phyloP scores from a whole-genome alignment of 345 rosid species.

The Salix viminalis region DNA sequence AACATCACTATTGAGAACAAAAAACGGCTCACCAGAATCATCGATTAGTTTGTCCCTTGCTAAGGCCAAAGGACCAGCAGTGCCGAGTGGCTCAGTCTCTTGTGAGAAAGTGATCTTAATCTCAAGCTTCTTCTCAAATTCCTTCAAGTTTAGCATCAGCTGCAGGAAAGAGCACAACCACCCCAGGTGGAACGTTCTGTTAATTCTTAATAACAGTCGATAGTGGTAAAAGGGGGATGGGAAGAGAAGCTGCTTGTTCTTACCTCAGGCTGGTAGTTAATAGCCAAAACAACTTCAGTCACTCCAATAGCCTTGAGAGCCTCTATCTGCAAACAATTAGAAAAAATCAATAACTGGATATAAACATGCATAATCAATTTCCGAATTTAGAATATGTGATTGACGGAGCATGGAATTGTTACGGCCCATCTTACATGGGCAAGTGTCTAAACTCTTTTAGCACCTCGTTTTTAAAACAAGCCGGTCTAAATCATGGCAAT shows the following conservation, averaged over 20 bases:
- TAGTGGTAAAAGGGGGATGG: background rate
- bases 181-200: background rate
- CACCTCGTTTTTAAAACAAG: background rate
- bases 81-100: slow-evolving; percentile 98
- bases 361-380: background rate
- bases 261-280: slow-evolving; percentile 98
- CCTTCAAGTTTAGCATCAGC: slow-evolving; percentile 92
- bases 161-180: slow-evolving; percentile 20
- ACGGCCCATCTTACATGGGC: background rate
- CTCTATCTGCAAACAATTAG: slow-evolving; percentile 56
- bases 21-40: slow-evolving; percentile 82
- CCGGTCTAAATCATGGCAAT: background rate
- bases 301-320: slow-evolving; percentile 96
- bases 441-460: background rate
- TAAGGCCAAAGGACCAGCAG: slow-evolving; percentile 97
- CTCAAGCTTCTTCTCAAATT: slow-evolving; percentile 78
- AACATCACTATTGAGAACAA: slow-evolving; percentile 99
- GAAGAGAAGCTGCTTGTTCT: background rate
- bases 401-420: background rate
- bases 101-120: slow-evolving; percentile 93
- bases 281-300: slow-evolving; percentile 92
- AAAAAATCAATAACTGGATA: slow-evolving; percentile 2
- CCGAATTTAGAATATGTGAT: background rate
- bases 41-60: slow-evolving; percentile 89
- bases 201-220: background rate